These are phyloP conservation scores for Cyclotella kingstonii DNA, from an alignment of 108 stramenopile genomes.

Conservation along the genomic window DNA sequence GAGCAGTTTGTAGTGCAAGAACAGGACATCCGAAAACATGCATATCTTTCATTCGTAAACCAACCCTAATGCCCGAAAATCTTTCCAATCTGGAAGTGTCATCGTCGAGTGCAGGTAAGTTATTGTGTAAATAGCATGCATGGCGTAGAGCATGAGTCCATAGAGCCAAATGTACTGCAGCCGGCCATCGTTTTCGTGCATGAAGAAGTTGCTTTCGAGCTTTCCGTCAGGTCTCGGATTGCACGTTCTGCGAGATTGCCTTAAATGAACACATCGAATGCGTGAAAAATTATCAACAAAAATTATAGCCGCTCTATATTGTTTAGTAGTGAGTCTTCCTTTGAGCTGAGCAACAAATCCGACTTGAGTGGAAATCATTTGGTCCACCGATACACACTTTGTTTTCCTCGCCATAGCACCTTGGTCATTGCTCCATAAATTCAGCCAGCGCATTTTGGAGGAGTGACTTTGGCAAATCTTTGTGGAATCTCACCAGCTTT, in stretches of 20 bases:
- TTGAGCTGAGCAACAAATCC: constrained; percentile 38
- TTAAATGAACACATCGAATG: constrained; percentile 7
- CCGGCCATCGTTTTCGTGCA: no score
- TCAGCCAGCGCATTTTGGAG: constrained; percentile 22
- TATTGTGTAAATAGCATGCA: constrained; percentile 9
- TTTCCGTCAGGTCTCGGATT: no score
- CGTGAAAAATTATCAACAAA: no score
- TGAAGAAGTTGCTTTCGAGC: no score
- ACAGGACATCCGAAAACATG: constrained; percentile 43
- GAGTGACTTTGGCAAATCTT: constrained; percentile 5
- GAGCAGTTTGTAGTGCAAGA: constrained; percentile 22
- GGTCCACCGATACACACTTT: constrained; percentile 36
- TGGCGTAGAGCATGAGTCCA: no score
- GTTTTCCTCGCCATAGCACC: constrained; percentile 28
- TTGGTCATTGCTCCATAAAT: no score
- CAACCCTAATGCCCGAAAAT: not conserved
- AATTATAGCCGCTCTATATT: constrained; percentile 11
- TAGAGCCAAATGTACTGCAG: no score
- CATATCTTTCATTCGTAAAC: not conserved
- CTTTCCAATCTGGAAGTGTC: constrained; percentile 12
- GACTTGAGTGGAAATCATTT: constrained; percentile 15
- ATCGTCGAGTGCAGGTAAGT: not conserved
- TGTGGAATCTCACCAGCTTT: constrained; percentile 5
- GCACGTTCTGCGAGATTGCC: no score
- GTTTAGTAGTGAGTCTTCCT: constrained; percentile 16